Base-by-base conservation (phyloP, 768 basidiomycete species). In the Russula virescens region DNA sequence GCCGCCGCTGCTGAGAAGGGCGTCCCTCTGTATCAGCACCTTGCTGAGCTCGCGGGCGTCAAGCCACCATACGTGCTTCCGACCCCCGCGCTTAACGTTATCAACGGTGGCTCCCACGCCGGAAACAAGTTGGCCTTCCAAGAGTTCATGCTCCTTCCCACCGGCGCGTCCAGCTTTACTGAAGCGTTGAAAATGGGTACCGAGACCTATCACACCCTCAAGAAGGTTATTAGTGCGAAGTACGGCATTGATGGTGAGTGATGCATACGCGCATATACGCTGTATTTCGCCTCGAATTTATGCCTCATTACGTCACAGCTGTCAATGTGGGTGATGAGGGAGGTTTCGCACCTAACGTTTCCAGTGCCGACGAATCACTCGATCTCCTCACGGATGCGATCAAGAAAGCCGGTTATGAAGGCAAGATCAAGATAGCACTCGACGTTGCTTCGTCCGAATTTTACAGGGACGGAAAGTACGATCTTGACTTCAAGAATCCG, bases 71-170 rank as follows among this genome's bases (percentile, higher is more conserved):
- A 87, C 76, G 82, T 93, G 64, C 88, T 98, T 71, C 97, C 97
- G 64, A 79, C 78, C 73, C 97, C 97, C 52, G 86, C 91, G 62
- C 94, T 99, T 85, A 99, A 99, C 75, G 97, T 99, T 71, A 99
- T 99, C 82, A 99, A 99, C 78, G 97, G 97, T 76, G 97, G 97
- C 67, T 98, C 96, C 66, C 97, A 99, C 75, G 97, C 97, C 62
- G 97, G 97, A 55, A 99, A 99, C 84, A 95, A 96, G 78, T 90
- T 99, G 66, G 97, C 97, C 43, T 99, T 98, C 91, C 97, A 99
- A 78, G 97, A 99, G 78, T 99, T 99, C 83, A 98, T 99, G 97
- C 83, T 99, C 69, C 83, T 98, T 66, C 96, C 97, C 65, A 95
- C 94, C 64, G 96, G 95, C 56, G 97, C 97, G 55, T 70, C 81